Conservation (phyloP, 768 basidiomycete species). For the Russula griseocarnosa region DNA sequence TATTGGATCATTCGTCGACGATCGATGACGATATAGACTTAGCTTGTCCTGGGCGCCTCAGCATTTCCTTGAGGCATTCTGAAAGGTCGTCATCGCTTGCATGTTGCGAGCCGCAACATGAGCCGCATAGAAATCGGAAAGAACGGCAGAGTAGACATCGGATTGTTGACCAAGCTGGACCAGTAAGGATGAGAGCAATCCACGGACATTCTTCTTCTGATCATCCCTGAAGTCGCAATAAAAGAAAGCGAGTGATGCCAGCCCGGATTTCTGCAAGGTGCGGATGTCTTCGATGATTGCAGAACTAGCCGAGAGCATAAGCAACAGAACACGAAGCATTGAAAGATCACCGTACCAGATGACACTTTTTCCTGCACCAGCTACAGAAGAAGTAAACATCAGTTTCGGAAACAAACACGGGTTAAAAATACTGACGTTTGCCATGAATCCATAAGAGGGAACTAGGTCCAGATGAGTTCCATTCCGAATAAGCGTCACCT, state of each 20-base stretch:
- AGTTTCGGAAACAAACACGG: neutral
- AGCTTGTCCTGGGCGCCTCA: neutral
- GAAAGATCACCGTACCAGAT: neutral
- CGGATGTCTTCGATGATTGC: neutral
- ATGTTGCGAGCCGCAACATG: neutral
- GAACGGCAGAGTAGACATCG: neutral
- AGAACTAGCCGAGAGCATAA: neutral
- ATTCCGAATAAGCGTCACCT: neutral
- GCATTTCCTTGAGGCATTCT: conserved; percentile 5
- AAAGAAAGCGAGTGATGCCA: conserved; percentile 5
- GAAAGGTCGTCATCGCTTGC: neutral
- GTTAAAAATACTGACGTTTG: neutral
- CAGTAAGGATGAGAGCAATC: conserved; percentile 2
- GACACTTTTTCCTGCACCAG: conserved; percentile 10
- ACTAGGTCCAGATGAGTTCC: neutral
- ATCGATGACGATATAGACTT: neutral
- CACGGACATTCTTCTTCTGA: neutral
- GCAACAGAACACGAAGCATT: neutral
- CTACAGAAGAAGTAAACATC: neutral
- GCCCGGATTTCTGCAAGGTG: neutral
- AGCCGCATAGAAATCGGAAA: neutral
- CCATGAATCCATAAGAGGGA: conserved; percentile 12
- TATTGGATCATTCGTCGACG: conserved; percentile 8
- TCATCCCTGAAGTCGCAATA: conserved; percentile 11
- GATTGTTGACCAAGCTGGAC: neutral